Base-by-base conservation (phyloP, 495 filamentous ascomycete species). In the Aspergillus ellipticus region DNA sequence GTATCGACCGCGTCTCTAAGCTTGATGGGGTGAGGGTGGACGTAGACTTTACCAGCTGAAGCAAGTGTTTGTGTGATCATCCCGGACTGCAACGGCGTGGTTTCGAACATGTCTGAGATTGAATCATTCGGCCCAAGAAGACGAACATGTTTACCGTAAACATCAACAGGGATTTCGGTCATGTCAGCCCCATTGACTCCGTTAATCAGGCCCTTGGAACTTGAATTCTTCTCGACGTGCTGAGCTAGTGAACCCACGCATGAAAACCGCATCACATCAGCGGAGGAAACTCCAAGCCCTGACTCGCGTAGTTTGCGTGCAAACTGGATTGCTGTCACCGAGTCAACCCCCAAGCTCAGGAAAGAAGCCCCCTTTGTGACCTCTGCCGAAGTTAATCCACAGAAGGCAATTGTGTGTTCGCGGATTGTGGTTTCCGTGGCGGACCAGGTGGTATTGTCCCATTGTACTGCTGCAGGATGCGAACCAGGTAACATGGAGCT, bases 31-130 rank as follows among this genome's bases (percentile, higher is more conserved):
- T 92, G 91, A 0, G 76, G 69, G 60, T 85, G 84, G 64, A 88
- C 87, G 53, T 94, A 94, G 1, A 84, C 65, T 9, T 72, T 63
- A 22, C 75, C 60, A 2, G 75, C 73, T 22, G 75, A 76, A 4
- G 74, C 68, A 9, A 81, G 67, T 1, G 85, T 85, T 39, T 82
- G 77, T 2, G 84, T 80, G 47, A 92, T 82, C 76, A 94, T 89
- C 0, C 87, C 89, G 48, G 89, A 79, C 60, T 94, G 89, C 6
- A 92, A 66, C 0, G 88, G 78, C 0, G 89, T 89, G 58, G 88
- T 89, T 10, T 86, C 87, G 16, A 81, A 81, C 24, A 90, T 81
- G 2, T 83, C 82, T 0, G 85, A 84, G 8, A 94, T 85, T 0
- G 87, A 91, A 63, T 92, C 89, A 6, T 50, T 10, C 0, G 53